Evolutionary conservation across 1,139 yeast species (phyloP).

Genomic region (Debaryomyces singareniensis): DNA sequence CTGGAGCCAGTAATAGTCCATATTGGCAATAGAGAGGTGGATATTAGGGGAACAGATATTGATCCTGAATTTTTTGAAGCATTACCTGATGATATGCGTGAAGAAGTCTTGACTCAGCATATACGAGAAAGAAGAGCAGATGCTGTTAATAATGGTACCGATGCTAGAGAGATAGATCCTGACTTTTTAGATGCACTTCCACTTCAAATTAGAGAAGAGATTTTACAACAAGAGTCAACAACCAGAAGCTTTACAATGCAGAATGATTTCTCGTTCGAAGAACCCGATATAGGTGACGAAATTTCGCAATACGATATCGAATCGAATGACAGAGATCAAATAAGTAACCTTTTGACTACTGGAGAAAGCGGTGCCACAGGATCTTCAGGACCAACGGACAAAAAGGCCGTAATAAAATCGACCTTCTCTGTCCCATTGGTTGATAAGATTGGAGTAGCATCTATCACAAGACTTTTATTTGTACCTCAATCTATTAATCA

Average conservation of each 20-base stretch:
- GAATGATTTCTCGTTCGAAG: constrained; percentile 13
- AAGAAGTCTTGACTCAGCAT: constrained; percentile 87
- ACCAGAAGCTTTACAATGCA: constrained; percentile 33
- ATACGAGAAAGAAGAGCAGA: constrained; percentile 60
- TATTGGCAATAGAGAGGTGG: constrained; percentile 76
- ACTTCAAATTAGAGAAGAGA: constrained; percentile 63
- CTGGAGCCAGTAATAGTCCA: constrained; percentile 57
- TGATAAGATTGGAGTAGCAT: constrained; percentile 72
- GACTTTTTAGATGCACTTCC: constrained; percentile 82
- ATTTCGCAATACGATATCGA: constrained; percentile 23
- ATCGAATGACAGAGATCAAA: constrained; percentile 13
- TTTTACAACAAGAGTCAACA: constrained; percentile 61
- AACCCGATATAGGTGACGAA: constrained; percentile 16
- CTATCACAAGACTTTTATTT: constrained; percentile 65
- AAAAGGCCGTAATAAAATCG: constrained; percentile 17
- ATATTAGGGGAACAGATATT: constrained; percentile 83
- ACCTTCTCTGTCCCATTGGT: constrained; percentile 59
- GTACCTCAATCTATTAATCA: constrained; percentile 65
- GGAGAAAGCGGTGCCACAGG: constrained; percentile 3
- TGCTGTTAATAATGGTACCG: constrained; percentile 38
- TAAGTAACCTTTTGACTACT: background rate
- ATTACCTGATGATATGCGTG: constrained; percentile 87
- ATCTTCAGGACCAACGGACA: constrained; percentile 2
- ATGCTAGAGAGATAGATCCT: constrained; percentile 65
- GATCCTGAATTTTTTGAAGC: constrained; percentile 91